Evolutionary conservation across 208 protist genomes (phyloP).

Genomic region (Crithidia bombi): DNA sequence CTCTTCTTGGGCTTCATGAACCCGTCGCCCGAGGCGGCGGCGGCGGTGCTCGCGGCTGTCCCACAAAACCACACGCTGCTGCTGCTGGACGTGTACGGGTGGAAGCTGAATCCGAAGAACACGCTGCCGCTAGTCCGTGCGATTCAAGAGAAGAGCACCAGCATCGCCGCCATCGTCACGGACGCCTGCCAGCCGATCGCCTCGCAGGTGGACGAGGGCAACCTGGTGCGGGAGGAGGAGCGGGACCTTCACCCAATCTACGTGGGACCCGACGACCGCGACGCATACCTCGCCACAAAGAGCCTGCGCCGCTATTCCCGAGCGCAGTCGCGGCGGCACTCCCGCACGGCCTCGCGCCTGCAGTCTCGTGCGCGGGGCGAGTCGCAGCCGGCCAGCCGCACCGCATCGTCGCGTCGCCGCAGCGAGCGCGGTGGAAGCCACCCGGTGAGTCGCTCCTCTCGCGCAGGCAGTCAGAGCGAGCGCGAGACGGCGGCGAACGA

Average conservation of each 20-base stretch:
- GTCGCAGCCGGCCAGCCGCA: conserved; percentile 28
- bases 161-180: conserved; percentile 74
- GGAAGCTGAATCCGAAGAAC: conserved; percentile 61
- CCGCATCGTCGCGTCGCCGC: conserved; percentile 33
- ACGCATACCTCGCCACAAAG: conserved; percentile 85
- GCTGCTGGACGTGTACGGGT: conserved; percentile 86
- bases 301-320: conserved; percentile 78
- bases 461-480: conserved; percentile 24
- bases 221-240: conserved; percentile 61
- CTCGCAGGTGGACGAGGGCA: conserved; percentile 57
- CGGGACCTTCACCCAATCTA: conserved; percentile 73
- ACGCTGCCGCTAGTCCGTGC: conserved; percentile 40
- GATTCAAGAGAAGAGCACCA: conserved; percentile 61
- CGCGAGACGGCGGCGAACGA: neutral
- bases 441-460: conserved; percentile 27
- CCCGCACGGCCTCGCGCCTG: conserved; percentile 31
- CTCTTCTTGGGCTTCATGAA: conserved; percentile 93
- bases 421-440: conserved; percentile 28
- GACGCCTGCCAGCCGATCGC: conserved; percentile 77
- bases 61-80: conserved; percentile 67
- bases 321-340: conserved; percentile 79
- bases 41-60: conserved; percentile 59
- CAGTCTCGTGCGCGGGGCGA: conserved; percentile 23
- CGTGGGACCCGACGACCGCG: conserved; percentile 84
- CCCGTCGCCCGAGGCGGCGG: conserved; percentile 62